These are phyloP conservation scores for Violaceomyces palustris DNA, from an alignment of 1,284 basidiomycete genomes.

Conservation along the genomic window DNA sequence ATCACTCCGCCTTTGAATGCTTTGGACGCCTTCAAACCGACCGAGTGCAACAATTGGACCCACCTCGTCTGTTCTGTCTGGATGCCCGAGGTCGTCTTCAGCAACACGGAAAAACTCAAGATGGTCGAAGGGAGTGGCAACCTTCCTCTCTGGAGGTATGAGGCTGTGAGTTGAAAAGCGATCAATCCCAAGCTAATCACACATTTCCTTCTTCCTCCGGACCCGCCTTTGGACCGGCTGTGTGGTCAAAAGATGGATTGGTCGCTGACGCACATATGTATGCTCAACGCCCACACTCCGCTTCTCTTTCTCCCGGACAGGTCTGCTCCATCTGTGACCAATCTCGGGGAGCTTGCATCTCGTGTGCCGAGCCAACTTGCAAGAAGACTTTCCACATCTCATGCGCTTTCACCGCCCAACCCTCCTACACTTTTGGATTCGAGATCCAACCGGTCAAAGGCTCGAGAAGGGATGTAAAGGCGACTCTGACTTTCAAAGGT, in stretches of 20 bases:
- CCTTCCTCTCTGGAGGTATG: slow-evolving; percentile 57
- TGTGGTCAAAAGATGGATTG: no score
- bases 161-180: slow-evolving; percentile 21
- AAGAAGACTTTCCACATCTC: slow-evolving; percentile 73
- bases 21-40: slow-evolving; percentile 81
- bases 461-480: slow-evolving; percentile 53
- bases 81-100: slow-evolving; percentile 74
- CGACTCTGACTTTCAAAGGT: slow-evolving; percentile 76
- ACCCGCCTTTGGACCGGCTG: no score
- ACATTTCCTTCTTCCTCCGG: slow-evolving; percentile 63
- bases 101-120: slow-evolving; percentile 66
- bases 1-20: slow-evolving; percentile 47
- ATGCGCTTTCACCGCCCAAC: slow-evolving; percentile 76
- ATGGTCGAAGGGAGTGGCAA: slow-evolving; percentile 80
- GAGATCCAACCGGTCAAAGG: slow-evolving; percentile 72
- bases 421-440: slow-evolving; percentile 72
- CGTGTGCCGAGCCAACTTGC: slow-evolving; percentile 69
- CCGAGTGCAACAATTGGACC: slow-evolving; percentile 87
- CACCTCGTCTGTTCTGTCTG: slow-evolving; percentile 86
- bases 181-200: neutral
- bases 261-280: slow-evolving; percentile 25
- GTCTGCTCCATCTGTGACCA: slow-evolving; percentile 61
- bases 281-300: slow-evolving; percentile 56
- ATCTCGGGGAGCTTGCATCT: slow-evolving; percentile 68
- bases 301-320: no score